These are phyloP conservation scores for Termitomyces sp. DNA, from an alignment of 768 basidiomycete genomes.

Conservation along the genomic window DNA sequence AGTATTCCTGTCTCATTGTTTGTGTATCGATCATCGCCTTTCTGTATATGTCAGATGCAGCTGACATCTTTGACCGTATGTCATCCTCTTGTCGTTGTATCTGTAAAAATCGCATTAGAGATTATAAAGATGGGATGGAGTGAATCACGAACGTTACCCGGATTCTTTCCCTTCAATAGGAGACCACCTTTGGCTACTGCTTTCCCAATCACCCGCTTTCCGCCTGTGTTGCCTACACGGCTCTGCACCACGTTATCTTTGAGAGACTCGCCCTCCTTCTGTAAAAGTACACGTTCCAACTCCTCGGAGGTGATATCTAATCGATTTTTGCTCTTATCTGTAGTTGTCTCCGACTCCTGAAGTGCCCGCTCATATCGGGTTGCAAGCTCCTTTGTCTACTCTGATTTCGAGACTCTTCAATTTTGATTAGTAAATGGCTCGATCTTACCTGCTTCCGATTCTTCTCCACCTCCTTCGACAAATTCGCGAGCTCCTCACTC, in stretches of 20 bases:
- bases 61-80: conserved; percentile 78
- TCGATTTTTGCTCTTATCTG: conserved; percentile 85
- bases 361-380: conserved; percentile 82
- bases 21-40: conserved; percentile 90
- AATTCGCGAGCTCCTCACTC: conserved; percentile 85
- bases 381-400: conserved; percentile 86
- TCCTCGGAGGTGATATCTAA: conserved; percentile 91
- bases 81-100: conserved; percentile 95
- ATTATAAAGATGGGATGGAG: not conserved
- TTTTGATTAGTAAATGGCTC: not conserved
- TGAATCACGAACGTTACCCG: conserved; percentile 58
- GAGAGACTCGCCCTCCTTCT: conserved; percentile 92
- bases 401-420: not conserved
- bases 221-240: conserved; percentile 52
- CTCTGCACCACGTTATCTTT: conserved; percentile 74
- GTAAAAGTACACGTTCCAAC: conserved; percentile 83
- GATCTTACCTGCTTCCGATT: conserved; percentile 74
- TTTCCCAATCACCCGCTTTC: conserved; percentile 84
- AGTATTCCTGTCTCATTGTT: conserved; percentile 91
- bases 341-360: conserved; percentile 78
- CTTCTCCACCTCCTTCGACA: conserved; percentile 92
- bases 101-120: conserved; percentile 27
- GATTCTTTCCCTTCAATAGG: conserved; percentile 88
- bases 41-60: conserved; percentile 81
- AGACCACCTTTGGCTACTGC: conserved; percentile 89